These are phyloP conservation scores for Aspergillus tubingensis DNA, from an alignment of 2,329 filamentous ascomycete species.

Conservation along the genomic window DNA sequence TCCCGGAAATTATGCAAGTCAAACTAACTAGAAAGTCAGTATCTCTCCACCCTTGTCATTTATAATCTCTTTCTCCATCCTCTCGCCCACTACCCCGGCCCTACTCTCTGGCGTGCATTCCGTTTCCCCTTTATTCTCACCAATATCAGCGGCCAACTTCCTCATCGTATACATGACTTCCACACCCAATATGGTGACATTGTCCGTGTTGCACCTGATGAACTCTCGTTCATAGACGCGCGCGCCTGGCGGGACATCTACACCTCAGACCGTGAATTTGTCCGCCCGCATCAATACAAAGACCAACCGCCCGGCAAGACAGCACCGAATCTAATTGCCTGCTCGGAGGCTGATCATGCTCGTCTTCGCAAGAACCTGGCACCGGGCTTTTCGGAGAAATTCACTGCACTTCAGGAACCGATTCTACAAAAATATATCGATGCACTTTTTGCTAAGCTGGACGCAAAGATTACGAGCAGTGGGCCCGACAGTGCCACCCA, in stretches of 20 bases:
- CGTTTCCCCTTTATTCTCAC: conserved; percentile 6
- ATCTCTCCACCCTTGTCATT: neutral
- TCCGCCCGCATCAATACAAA: conserved; percentile 3
- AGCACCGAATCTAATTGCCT: conserved; percentile 12
- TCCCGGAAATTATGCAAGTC: neutral
- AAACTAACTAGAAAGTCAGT: neutral
- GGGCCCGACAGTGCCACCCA: too few relatives aligned
- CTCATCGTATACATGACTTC: conserved; percentile 7
- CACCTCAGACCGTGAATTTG: neutral
- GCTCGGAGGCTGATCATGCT: conserved; percentile 19
- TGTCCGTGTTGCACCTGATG: conserved; percentile 36
- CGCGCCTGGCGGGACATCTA: conserved; percentile 39
- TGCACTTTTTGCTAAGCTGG: conserved; percentile 19
- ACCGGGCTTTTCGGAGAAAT: conserved; percentile 26
- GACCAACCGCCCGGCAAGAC: conserved; percentile 19
- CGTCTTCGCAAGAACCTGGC: conserved; percentile 22
- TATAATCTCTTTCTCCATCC: conserved; percentile 25
- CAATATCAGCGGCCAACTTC: conserved; percentile 12
- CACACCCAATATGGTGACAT: conserved; percentile 35
- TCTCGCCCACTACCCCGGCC: conserved; percentile 19
- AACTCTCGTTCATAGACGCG: conserved; percentile 37
- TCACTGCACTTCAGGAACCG: conserved; percentile 26
- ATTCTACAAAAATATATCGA: conserved; percentile 24
- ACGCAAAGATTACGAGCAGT: neutral
- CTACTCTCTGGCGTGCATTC: conserved; percentile 11